Base-by-base conservation (phyloP, 352 stramenopile genomes). In the Phytophthora meadii region DNA sequence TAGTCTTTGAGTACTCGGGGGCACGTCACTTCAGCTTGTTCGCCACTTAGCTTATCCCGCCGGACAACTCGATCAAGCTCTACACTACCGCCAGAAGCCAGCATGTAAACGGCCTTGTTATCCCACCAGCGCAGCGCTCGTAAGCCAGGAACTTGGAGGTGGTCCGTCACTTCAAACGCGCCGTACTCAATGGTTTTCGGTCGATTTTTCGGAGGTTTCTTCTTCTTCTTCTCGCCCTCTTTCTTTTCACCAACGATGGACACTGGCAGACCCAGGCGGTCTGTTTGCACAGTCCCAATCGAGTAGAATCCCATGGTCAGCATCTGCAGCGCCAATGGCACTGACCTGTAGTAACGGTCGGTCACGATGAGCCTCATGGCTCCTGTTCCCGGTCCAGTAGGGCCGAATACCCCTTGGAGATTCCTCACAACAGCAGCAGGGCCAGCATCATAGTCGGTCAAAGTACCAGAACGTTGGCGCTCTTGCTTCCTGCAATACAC, bases 241-340 rank as follows among this genome's bases (percentile, higher is more conserved):
- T 65, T 6, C 6, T 61, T 41, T 6, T 30, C 54, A 11, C 54
- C 3, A 30, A 30, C 3, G 27, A 30, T 4, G 3, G 3, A 6
- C 27, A 6, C 5, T 4, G 3, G 49, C 17, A 70, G 25, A 3
- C 64, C 64, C 30, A 49, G 39, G 0, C 56, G 24, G n/a, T 62
- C 46, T 0, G 64, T 62, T 2, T 28, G 22, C 4, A 72, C 47
- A 0, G 50, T 67, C 1, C 56, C 64, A 36, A 72, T 58, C 2
- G 25, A 51, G 27, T 72, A 72, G n/a, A 63, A 62, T 1, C 57
- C 27, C 30, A 66, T 48, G 1, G 28, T 53, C n/a, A 72, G 11
- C 2, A 72, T 32, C 51, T 72, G 50, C 27, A 72, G 44, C 1
- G 44, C 46, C 14, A 72, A 19, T 3, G 49, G 44, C 3, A 62